phyloP scores from a whole-genome alignment of 208 protist species.

The Endotrypanum monterogeii region DNA sequence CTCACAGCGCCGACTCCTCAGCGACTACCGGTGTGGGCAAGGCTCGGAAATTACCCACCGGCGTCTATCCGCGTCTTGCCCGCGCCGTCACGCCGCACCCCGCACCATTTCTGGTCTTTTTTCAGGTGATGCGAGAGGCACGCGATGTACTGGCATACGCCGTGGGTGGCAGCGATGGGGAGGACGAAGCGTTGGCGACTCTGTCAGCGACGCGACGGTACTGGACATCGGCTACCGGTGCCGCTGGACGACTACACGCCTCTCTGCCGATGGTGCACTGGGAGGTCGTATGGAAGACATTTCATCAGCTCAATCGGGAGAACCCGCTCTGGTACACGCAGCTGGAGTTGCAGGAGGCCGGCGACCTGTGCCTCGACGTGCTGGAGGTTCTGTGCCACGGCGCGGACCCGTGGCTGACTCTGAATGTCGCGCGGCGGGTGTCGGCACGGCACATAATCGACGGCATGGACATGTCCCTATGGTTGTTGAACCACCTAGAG shows the following conservation, averaged over 20 bases:
- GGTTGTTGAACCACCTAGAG: constrained; percentile 79
- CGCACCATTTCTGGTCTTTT: constrained; percentile 75
- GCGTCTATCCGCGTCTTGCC: constrained; percentile 14
- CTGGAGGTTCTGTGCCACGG: constrained; percentile 75
- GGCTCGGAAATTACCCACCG: background rate
- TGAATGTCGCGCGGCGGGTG: constrained; percentile 72
- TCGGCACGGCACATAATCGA: constrained; percentile 73
- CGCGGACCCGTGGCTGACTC: constrained; percentile 75
- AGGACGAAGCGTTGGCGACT: background rate
- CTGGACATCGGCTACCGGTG: background rate
- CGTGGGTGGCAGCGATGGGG: constrained; percentile 8
- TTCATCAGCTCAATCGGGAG: constrained; percentile 78
- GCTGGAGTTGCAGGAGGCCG: constrained; percentile 53
- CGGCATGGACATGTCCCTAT: constrained; percentile 81
- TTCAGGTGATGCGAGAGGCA: constrained; percentile 71
- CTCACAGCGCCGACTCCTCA: background rate
- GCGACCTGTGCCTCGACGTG: constrained; percentile 61
- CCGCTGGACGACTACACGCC: constrained; percentile 7
- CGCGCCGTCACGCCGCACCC: constrained; percentile 51
- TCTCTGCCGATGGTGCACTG: constrained; percentile 84
- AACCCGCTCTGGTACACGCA: constrained; percentile 63
- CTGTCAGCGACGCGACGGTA: background rate
- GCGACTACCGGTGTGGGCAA: background rate
- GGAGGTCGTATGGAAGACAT: constrained; percentile 74
- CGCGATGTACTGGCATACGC: constrained; percentile 54